A percentile compares a stretch with the other conserved stretches of the same genome.
Evolutionary conservation across 2,329 filamentous ascomycete species (phyloP).

Genomic region (Calonectria naviculata): DNA sequence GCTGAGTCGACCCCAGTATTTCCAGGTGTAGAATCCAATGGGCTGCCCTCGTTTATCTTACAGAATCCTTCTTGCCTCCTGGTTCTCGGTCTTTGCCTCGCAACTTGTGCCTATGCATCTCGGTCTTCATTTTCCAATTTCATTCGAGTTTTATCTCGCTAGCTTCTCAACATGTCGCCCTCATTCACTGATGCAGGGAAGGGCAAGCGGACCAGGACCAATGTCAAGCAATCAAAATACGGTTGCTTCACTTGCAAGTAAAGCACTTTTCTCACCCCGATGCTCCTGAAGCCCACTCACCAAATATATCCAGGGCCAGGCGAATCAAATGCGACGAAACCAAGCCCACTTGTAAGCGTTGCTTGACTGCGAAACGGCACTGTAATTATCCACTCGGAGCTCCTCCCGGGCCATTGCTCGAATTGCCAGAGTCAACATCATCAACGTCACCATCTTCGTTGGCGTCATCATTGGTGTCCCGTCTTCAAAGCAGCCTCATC

Average conservation of each 20-base stretch:
- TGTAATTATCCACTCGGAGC: conserved; percentile 30
- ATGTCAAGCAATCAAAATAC: conserved; percentile 36
- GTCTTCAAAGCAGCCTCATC: background rate
- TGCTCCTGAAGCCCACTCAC: conserved; percentile 3
- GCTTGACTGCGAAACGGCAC: conserved; percentile 20
- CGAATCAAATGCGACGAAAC: conserved; percentile 36
- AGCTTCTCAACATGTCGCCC: conserved; percentile 4
- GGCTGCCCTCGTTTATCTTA: background rate
- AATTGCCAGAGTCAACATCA: background rate
- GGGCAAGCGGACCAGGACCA: conserved; percentile 31
- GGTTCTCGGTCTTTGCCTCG: background rate
- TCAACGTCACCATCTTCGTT: background rate
- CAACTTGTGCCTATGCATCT: background rate
- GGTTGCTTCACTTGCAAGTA: conserved; percentile 40
- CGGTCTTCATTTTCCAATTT: conserved; percentile 21
- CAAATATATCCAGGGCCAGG: conserved; percentile 14
- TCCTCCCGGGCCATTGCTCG: background rate
- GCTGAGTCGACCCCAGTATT: background rate
- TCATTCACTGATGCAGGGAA: background rate
- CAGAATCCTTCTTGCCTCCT: background rate
- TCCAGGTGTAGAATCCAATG: background rate
- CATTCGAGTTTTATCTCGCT: background rate
- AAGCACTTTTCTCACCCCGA: background rate
- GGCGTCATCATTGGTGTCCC: background rate
- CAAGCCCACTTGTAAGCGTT: conserved; percentile 30